Conservation (phyloP, 768 basidiomycete species). For the Hypholoma fasciculare region DNA sequence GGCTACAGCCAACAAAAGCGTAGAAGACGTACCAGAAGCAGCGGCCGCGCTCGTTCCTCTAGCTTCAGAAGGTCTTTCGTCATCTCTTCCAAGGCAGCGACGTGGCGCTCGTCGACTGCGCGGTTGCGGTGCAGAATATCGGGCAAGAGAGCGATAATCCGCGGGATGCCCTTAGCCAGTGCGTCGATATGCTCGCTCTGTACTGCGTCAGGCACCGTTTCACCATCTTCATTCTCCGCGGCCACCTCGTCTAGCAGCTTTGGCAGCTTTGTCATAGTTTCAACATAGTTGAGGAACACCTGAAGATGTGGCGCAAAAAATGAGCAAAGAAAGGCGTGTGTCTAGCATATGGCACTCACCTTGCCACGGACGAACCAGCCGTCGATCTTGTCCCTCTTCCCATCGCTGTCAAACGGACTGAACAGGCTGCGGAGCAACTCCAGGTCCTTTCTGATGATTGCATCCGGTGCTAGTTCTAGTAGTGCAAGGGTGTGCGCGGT, state of each 20-base stretch:
- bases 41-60: conserved; percentile 60
- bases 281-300: conserved; percentile 73
- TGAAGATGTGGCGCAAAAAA: conserved; percentile 22
- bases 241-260: conserved; percentile 45
- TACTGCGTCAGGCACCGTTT: conserved; percentile 41
- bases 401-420: conserved; percentile 49
- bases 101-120: conserved; percentile 60
- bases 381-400: conserved; percentile 47
- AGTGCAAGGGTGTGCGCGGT: conserved; percentile 86
- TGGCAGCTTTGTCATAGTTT: conserved; percentile 61
- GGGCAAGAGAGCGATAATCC: conserved; percentile 66
- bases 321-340: not conserved
- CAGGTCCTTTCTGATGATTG: conserved; percentile 66
- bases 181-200: conserved; percentile 59
- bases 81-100: conserved; percentile 74
- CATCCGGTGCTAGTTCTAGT: conserved; percentile 85
- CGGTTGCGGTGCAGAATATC: conserved; percentile 57
- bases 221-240: conserved; percentile 33
- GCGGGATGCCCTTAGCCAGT: conserved; percentile 58
- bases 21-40: conserved; percentile 52
- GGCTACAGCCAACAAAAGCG: not conserved
- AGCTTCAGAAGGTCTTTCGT: conserved; percentile 57
- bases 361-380: conserved; percentile 87
- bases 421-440: conserved; percentile 73
- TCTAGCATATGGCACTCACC: conserved; percentile 37